A percentile compares a stretch with the other conserved stretches of the same genome.
Evolutionary conservation across 768 basidiomycete species (phyloP).

Genomic region (Lentinula sp.): DNA sequence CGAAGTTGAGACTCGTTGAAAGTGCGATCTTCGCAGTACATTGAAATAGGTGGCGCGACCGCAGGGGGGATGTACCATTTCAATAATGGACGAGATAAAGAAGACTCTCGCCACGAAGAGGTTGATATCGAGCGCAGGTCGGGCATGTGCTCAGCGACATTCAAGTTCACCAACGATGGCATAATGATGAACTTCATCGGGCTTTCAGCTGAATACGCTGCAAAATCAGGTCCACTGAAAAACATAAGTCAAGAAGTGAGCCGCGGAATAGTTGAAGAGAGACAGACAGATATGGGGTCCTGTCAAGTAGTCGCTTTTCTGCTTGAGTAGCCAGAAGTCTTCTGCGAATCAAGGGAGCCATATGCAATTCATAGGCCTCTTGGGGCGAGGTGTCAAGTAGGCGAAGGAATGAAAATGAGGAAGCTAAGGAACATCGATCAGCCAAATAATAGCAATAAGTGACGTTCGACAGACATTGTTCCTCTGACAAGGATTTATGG

Average conservation of each 20-base stretch:
- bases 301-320: conserved; percentile 33
- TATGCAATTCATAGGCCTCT: conserved; percentile 58
- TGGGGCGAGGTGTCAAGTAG: conserved; percentile 56
- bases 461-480: conserved; percentile 19
- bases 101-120: conserved; percentile 66
- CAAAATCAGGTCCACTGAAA: conserved; percentile 50
- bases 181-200: conserved; percentile 28
- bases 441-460: not conserved
- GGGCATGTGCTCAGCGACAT: conserved; percentile 39
- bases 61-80: conserved; percentile 84
- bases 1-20: conserved; percentile 69
- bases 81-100: conserved; percentile 71
- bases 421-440: conserved; percentile 25
- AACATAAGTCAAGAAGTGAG: conserved; percentile 3
- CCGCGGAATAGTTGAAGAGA: not conserved
- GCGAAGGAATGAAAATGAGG: conserved; percentile 76
- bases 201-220: conserved; percentile 26
- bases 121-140: conserved; percentile 55
- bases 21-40: conserved; percentile 68
- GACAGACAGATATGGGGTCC: conserved; percentile 25
- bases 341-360: conserved; percentile 54
- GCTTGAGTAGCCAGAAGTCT: conserved; percentile 42
- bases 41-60: conserved; percentile 76
- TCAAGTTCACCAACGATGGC: conserved; percentile 22
- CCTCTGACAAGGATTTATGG: conserved; percentile 57